Base-by-base conservation (phyloP, 257 asterid genomes). In the Mentha longifolia region DNA sequence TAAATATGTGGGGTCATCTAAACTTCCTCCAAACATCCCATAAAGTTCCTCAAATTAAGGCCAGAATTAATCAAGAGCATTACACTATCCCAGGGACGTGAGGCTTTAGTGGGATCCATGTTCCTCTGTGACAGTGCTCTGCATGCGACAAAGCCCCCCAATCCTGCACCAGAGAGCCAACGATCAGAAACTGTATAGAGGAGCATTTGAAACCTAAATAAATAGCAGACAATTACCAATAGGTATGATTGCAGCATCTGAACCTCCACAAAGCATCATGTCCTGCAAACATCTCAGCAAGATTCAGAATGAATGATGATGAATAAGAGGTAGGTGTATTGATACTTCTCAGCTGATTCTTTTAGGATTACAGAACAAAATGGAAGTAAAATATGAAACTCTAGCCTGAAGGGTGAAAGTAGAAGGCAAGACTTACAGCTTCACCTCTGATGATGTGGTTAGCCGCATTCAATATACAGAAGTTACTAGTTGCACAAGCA, bases 401-500 rank as follows among this genome's bases (percentile, higher is more conserved):
- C 42, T 11, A 60, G 65, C 66, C 68, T 35, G 69, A 69, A 76
- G 73, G 68, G 74, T 68, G 75, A 71, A 71, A 49, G 73, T 78
- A 66, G 71, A 65, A 54, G 56, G 30, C 64, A 57, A 61, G 56
- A 86, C 98, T 84, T 86, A 93, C 98, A 83, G 93, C 96, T 88
- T 93, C 98, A 71, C 97, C 98, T 79, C 98, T 86, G 81, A 90
- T 90, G 76, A 92, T 92, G 88, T 92, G 98, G 80, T 88, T 90
- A 74, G 98, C 96, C 22, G 96, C 98, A 86, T 81, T 93, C 82
- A 93, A 72, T 77, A 93, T 93, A 72, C 98, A 93, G 78, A 87
- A 93, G 90, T 90, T 93, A 85, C 98, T 85, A 47, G 98, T 93
- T 71, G 97, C 97, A 85, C 98, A 93, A 46, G 98, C 97, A 62